Evolutionary conservation across 345 rosid species (phyloP).

Genomic region (Hypericum perforatum): DNA sequence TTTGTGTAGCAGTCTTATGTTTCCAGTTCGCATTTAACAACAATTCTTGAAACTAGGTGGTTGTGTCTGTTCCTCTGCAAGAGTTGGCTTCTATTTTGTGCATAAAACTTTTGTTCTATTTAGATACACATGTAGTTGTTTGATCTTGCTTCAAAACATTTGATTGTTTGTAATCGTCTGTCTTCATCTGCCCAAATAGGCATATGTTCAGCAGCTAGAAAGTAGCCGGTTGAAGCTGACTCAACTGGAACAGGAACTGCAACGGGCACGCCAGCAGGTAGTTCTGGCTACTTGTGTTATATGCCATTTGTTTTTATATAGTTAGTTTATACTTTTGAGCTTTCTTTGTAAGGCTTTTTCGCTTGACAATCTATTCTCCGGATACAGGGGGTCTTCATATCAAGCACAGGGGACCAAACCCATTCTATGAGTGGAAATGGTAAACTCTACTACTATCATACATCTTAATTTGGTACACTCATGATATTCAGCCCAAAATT

Average conservation of each 20-base stretch:
- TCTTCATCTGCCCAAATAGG: constrained; percentile 26
- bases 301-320: background rate
- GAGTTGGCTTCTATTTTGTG: no score
- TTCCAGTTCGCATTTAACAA: no score
- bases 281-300: constrained; percentile 14
- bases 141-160: no score
- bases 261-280: constrained; percentile 98
- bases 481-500: background rate
- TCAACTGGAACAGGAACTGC: constrained; percentile 96
- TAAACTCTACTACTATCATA: constrained; percentile 16
- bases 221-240: constrained; percentile 91
- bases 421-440: constrained; percentile 96
- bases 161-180: no score
- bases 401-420: constrained; percentile 91
- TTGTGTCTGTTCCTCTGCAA: no score
- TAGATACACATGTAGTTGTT: no score
- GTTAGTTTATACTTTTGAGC: background rate
- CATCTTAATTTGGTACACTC: background rate
- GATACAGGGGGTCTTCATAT: constrained; percentile 77
- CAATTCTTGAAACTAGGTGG: no score
- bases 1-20: no score
- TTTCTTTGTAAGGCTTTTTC: background rate
- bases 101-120: no score
- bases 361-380: background rate
- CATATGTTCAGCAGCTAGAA: constrained; percentile 96